Evolutionary conservation across 495 filamentous ascomycete species (phyloP), one percentile per base, ranked within the genome.

Genomic region (Aspergillus campestris): DNA sequence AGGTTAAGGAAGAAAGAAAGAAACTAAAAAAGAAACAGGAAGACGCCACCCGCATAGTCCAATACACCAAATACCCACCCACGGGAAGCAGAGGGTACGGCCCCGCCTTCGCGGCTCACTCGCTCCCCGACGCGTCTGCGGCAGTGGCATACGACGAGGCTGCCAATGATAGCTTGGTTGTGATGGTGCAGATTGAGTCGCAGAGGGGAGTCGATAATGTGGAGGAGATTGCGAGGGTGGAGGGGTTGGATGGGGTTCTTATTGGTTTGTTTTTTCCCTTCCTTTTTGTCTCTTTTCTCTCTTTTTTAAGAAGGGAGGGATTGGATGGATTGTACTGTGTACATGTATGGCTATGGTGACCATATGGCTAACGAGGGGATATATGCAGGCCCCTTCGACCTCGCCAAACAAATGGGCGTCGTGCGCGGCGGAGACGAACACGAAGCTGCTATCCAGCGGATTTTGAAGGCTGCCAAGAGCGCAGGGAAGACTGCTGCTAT

Each of bases 401-500:
- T 71, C 3, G 54, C 67, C 9, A 66, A 64, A 52, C 61, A 68
- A 40, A 58, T 64, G 45, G 60, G 63, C 12, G 61, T 71, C 6
- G 48, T 51, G 27, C 61, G 63, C 1, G 60, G 66, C 9, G 65
- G 67, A 1, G 57, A 60, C 27, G 66, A 71, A 47, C 67, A 71
- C 34, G 68, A 83, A 42, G 71, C 74, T 38, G 84, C 84, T 31
- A 88, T 94, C 44, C 64, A 70, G 31, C 74, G 72, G 13, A 75
- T 87, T 40, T 55, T 80, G 45, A 63, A 67, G 13, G 87, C 86
- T 3, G 79, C 83, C 3, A 67, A 73, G 31, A 69, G 62, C 8
- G 77, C 81, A 1, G 85, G 84, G 5, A 92, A 87, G 69, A 83
- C 78, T 63, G 75, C 77, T 33, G 88, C 83, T 28, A 89, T 94